These are phyloP conservation scores for Pichiaceae sp. DNA, from an alignment of 1,139 yeast genomes.

Conservation along the genomic window DNA sequence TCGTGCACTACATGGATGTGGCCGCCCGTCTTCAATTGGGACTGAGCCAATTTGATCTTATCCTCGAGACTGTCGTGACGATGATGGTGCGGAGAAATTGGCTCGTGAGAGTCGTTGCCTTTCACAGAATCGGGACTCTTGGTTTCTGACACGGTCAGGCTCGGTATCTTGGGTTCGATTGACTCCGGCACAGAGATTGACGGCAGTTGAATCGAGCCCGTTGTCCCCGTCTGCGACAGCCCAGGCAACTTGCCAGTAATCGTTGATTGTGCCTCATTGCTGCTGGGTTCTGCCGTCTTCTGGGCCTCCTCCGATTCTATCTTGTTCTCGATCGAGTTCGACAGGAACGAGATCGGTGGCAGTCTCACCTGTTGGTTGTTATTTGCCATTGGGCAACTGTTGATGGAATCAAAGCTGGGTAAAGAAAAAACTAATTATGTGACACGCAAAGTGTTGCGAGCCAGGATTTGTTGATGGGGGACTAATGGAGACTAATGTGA, in stretches of 20 bases:
- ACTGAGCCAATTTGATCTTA: conserved; percentile 15
- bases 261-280: not conserved
- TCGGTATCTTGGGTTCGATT: too few relatives aligned
- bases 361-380: conserved; percentile 16
- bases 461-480: too few relatives aligned
- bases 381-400: not conserved
- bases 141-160: too few relatives aligned
- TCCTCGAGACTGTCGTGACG: conserved; percentile 13
- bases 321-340: conserved; percentile 7
- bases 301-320: too few relatives aligned
- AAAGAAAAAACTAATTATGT: too few relatives aligned
- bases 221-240: not conserved
- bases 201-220: not conserved
- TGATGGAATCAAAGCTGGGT: too few relatives aligned
- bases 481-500: too few relatives aligned
- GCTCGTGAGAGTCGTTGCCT: too few relatives aligned
- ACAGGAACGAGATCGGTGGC: conserved; percentile 27
- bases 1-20: conserved; percentile 20
- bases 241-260: not conserved
- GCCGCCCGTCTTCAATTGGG: conserved; percentile 14
- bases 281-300: not conserved
- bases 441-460: too few relatives aligned
- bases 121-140: too few relatives aligned
- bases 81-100: conserved; percentile 25
- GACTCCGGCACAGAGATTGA: not conserved